Conservation (phyloP, 352 stramenopile genomes). For the Pelagophyceae sp. region DNA sequence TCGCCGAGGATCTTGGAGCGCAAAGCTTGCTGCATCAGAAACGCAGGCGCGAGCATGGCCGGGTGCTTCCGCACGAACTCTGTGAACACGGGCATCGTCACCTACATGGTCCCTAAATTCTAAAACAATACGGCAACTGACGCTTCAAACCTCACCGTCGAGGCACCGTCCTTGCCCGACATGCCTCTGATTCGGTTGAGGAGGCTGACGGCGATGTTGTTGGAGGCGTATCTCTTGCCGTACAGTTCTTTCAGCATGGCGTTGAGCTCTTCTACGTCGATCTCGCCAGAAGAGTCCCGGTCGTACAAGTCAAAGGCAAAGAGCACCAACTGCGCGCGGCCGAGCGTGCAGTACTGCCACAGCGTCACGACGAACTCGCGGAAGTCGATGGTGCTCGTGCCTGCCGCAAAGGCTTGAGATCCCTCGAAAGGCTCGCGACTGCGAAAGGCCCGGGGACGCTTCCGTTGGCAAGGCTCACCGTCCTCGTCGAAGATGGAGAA, state of each 20-base stretch:
- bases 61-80: slow-evolving; percentile 33
- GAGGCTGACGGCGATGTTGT: slow-evolving; percentile 27
- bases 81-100: slow-evolving; percentile 25
- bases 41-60: slow-evolving; percentile 31
- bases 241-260: slow-evolving; percentile 36
- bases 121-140: neutral
- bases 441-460: too few species aligned
- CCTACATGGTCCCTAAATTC: slow-evolving; percentile 3
- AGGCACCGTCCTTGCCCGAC: too few species aligned
- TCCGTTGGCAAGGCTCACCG: too few species aligned
- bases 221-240: slow-evolving; percentile 26
- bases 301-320: slow-evolving; percentile 40
- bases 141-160: neutral
- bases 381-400: slow-evolving; percentile 32
- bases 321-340: slow-evolving; percentile 30
- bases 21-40: slow-evolving; percentile 26
- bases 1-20: slow-evolving; percentile 19
- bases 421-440: too few species aligned
- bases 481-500: slow-evolving; percentile 39
- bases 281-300: slow-evolving; percentile 27
- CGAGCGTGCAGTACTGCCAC: slow-evolving; percentile 37
- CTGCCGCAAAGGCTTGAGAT: too few species aligned
- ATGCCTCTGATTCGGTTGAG: slow-evolving; percentile 28
- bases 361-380: slow-evolving; percentile 33
- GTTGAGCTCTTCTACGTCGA: slow-evolving; percentile 29